phyloP scores from a whole-genome alignment of 768 basidiomycete species.

The Lepiota brunneoincarnata region DNA sequence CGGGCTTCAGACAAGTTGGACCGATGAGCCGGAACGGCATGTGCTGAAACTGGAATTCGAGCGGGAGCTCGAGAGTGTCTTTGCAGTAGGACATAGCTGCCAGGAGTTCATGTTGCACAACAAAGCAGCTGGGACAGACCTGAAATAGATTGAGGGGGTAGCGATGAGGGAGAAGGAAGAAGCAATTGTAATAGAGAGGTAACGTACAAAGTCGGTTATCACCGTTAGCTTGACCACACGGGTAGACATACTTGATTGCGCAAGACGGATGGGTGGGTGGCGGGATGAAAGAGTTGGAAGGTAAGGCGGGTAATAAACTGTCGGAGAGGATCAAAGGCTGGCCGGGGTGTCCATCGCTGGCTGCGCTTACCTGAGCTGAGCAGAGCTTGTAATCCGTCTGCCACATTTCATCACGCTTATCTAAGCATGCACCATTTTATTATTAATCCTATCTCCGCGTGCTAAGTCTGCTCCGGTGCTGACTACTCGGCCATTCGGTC shows the following conservation, averaged over 20 bases:
- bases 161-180: constrained; percentile 9
- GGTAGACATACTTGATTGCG: constrained; percentile 30
- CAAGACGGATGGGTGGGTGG: constrained; percentile 9
- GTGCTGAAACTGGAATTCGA: constrained; percentile 50
- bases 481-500: no score
- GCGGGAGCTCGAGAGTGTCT: constrained; percentile 42
- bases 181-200: not conserved
- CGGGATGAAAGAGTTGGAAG: constrained; percentile 8
- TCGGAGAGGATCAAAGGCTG: constrained; percentile 19
- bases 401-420: not conserved
- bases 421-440: not conserved
- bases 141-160: constrained; percentile 17
- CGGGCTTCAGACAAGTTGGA: constrained; percentile 34
- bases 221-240: constrained; percentile 46
- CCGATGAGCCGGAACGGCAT: constrained; percentile 49
- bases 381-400: not conserved
- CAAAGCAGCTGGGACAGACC: constrained; percentile 52
- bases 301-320: not conserved
- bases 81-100: constrained; percentile 47
- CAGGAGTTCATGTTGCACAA: constrained; percentile 51
- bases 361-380: constrained; percentile 20
- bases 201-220: constrained; percentile 47
- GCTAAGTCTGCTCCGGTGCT: not conserved
- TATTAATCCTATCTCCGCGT: not conserved
- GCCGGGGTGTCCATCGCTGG: constrained; percentile 24